Conservation (phyloP, 2,329 filamentous ascomycete genomes). For the Fusarium oxysporum region DNA sequence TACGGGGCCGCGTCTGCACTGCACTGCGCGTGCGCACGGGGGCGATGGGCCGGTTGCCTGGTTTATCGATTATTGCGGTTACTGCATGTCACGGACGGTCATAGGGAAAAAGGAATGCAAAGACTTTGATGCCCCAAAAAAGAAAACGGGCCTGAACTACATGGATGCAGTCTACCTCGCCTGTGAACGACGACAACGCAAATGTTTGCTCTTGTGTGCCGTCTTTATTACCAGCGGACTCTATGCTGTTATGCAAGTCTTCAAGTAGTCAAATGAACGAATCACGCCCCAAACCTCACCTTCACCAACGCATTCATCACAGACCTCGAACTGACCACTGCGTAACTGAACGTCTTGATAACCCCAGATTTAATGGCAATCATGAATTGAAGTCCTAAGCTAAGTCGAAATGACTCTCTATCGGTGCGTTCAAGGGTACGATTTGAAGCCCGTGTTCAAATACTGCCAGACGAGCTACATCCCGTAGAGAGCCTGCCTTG, state of each 20-base stretch:
- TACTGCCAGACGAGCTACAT: conserved; percentile 10
- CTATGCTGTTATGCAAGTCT: not conserved
- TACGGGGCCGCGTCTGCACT: conserved; percentile 35
- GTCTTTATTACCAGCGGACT: not conserved
- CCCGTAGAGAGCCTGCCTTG: conserved; percentile 8
- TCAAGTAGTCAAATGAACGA: conserved; percentile 15
- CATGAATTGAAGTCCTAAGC: conserved; percentile 7
- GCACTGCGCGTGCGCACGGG: conserved; percentile 27
- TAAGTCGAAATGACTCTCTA: conserved; percentile 5
- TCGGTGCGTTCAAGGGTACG: not conserved
- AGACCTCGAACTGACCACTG: not conserved
- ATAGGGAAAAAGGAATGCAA: conserved; percentile 61
- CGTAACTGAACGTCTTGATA: not conserved
- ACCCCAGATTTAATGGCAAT: not conserved
- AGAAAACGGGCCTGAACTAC: conserved; percentile 41
- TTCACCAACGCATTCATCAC: not conserved
- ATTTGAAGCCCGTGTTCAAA: conserved; percentile 20
- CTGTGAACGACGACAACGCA: conserved; percentile 21
- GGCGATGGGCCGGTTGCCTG: conserved; percentile 50
- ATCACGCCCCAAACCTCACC: not conserved
- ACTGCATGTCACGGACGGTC: conserved; percentile 61
- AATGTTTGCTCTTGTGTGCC: not conserved
- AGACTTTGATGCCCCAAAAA: conserved; percentile 51
- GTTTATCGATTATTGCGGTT: conserved; percentile 54
- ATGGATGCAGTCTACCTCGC: conserved; percentile 12